Conservation (phyloP, 1,284 basidiomycete species). For the Amylostereum chailletii region DNA sequence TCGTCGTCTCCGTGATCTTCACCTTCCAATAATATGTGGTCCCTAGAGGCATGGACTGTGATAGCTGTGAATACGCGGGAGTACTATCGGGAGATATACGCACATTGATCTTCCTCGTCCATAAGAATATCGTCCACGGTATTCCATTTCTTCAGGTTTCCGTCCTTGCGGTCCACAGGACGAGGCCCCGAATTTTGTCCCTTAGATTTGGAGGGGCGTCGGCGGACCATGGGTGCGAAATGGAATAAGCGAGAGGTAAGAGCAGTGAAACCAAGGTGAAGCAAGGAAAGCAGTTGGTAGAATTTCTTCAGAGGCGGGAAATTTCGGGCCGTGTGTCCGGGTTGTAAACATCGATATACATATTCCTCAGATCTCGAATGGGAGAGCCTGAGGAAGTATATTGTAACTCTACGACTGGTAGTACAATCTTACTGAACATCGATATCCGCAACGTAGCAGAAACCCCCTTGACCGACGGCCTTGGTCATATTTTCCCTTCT, state of each 20-base stretch:
- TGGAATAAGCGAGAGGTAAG: background rate
- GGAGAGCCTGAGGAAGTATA: no score
- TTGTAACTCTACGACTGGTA: no score
- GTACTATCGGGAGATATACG: slow-evolving; percentile 17
- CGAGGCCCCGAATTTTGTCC: slow-evolving; percentile 28
- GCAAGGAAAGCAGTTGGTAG: background rate
- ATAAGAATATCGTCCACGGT: slow-evolving; percentile 55
- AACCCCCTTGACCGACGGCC: no score
- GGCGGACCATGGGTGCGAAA: slow-evolving; percentile 20
- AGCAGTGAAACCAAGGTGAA: background rate
- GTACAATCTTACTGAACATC: no score
- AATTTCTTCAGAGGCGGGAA: no score
- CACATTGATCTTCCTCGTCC: slow-evolving; percentile 73
- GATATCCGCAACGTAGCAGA: no score
- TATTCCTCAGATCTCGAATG: no score
- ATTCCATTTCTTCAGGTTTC: slow-evolving; percentile 56
- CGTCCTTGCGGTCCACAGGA: slow-evolving; percentile 39
- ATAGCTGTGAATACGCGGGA: slow-evolving; percentile 1
- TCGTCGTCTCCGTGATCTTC: slow-evolving; percentile 31
- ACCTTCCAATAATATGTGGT: slow-evolving; percentile 72
- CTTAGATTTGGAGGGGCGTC: slow-evolving; percentile 19
- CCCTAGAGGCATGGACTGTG: slow-evolving; percentile 60
- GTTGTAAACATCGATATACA: no score
- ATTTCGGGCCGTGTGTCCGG: no score
- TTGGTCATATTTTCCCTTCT: background rate